These are phyloP conservation scores for Ceratocystiopsis sp. DNA, from an alignment of 2,329 filamentous ascomycete genomes.

Conservation along the genomic window DNA sequence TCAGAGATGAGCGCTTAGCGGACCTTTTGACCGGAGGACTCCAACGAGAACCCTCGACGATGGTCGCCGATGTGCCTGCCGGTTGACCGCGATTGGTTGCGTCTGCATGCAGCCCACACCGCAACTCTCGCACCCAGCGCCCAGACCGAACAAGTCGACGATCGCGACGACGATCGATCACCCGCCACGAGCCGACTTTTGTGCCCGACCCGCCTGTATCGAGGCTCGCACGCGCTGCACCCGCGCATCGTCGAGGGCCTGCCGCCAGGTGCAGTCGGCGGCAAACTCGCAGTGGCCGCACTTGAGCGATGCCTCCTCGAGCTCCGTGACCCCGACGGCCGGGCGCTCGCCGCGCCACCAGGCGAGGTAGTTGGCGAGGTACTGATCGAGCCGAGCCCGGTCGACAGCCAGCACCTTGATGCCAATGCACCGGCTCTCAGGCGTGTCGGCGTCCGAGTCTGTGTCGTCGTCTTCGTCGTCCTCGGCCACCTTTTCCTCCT, in stretches of 20 bases:
- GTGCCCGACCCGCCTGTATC: neutral
- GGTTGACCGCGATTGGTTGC: no score
- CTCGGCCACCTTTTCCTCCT: neutral
- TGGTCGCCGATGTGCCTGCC: no score
- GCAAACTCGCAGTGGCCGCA: slow-evolving; percentile 72
- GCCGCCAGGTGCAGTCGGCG: slow-evolving; percentile 61
- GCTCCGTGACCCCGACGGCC: slow-evolving; percentile 50
- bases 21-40: no score
- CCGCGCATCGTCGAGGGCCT: slow-evolving; percentile 45
- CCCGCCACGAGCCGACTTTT: neutral
- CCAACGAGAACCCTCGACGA: no score
- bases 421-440: slow-evolving; percentile 26
- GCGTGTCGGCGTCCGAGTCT: slow-evolving; percentile 17
- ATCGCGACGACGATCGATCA: no score
- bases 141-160: no score
- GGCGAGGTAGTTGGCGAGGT: slow-evolving; percentile 50
- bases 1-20: no score
- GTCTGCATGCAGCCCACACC: no score
- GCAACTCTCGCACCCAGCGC: no score
- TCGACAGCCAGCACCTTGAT: slow-evolving; percentile 50
- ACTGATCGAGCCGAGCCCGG: slow-evolving; percentile 39
- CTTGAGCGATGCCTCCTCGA: slow-evolving; percentile 70
- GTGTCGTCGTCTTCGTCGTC: slow-evolving; percentile 1
- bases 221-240: slow-evolving; percentile 9
- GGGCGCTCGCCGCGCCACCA: slow-evolving; percentile 73